A percentile compares a stretch with the other conserved stretches of the same genome.
Conservation (phyloP, 495 filamentous ascomycete species). For the Daldinia caldariorum region DNA sequence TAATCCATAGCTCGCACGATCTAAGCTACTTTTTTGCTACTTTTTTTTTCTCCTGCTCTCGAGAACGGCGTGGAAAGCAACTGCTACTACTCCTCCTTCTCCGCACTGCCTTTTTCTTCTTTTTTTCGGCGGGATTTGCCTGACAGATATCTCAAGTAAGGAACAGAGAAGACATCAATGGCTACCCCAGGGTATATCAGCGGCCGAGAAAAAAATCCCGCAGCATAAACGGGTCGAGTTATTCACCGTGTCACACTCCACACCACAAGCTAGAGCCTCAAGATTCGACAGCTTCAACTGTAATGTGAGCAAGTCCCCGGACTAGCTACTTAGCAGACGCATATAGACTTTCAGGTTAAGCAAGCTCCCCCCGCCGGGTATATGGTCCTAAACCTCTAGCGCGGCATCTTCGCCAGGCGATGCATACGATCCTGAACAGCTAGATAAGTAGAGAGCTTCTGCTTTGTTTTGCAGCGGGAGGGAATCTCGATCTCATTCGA, state of each 20-base stretch:
- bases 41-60: too few species aligned
- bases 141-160: slow-evolving; percentile 24
- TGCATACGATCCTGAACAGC: slow-evolving; percentile 1
- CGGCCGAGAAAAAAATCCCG: slow-evolving; percentile 20
- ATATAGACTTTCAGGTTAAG: slow-evolving; percentile 31
- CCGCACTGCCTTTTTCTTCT: not conserved
- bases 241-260: slow-evolving; percentile 13
- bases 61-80: not conserved
- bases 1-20: slow-evolving; percentile 30
- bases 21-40: not conserved
- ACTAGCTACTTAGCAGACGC: slow-evolving; percentile 14
- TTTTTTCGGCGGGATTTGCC: not conserved
- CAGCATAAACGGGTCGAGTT: slow-evolving; percentile 17
- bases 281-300: slow-evolving; percentile 31
- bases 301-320: slow-evolving; percentile 11
- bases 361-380: slow-evolving; percentile 17
- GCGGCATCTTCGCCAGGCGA: not conserved
- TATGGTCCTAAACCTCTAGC: not conserved
- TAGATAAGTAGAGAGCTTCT: not conserved
- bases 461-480: slow-evolving; percentile 10
- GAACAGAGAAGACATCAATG: not conserved
- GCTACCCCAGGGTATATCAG: slow-evolving; percentile 13
- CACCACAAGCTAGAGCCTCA: slow-evolving; percentile 21
- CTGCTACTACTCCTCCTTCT: not conserved
- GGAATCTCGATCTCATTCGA: not conserved